Conservation (phyloP, 805 yeast species). For the Cyberlindnera maclurae region DNA sequence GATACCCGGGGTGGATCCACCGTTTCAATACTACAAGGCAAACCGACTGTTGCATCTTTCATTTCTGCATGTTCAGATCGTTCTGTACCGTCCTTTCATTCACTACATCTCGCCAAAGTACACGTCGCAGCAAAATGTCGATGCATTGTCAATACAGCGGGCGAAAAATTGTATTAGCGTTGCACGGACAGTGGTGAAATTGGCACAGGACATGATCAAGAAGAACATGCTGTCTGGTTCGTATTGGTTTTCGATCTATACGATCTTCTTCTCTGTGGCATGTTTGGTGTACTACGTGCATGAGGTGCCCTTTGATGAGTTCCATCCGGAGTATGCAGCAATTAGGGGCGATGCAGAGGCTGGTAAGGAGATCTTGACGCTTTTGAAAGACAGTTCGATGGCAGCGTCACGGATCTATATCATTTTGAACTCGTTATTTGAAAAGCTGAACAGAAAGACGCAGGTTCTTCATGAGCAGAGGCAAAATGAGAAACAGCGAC, state of each 20-base stretch:
- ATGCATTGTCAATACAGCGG: constrained; percentile 58
- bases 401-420: constrained; percentile 79
- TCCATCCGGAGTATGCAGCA: constrained; percentile 45
- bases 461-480: constrained; percentile 36
- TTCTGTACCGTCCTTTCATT: constrained; percentile 81
- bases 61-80: constrained; percentile 69
- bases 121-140: constrained; percentile 29
- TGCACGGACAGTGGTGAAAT: constrained; percentile 72
- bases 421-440: constrained; percentile 72
- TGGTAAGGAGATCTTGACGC: constrained; percentile 68
- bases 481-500: constrained; percentile 9
- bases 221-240: constrained; percentile 71
- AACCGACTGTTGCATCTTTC: constrained; percentile 67
- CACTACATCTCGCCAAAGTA: constrained; percentile 66
- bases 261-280: constrained; percentile 68
- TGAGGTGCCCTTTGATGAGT: constrained; percentile 38
- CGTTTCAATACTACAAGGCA: constrained; percentile 57
- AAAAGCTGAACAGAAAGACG: constrained; percentile 67
- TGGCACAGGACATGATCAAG: constrained; percentile 74
- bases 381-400: constrained; percentile 63
- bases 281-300: constrained; percentile 79
- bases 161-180: constrained; percentile 81
- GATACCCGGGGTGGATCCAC: constrained; percentile 64
- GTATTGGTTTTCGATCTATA: constrained; percentile 87
- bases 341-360: constrained; percentile 72